Evolutionary conservation across 2,329 filamentous ascomycete genomes (phyloP).

Genomic region (Stemphylium vesicarium): DNA sequence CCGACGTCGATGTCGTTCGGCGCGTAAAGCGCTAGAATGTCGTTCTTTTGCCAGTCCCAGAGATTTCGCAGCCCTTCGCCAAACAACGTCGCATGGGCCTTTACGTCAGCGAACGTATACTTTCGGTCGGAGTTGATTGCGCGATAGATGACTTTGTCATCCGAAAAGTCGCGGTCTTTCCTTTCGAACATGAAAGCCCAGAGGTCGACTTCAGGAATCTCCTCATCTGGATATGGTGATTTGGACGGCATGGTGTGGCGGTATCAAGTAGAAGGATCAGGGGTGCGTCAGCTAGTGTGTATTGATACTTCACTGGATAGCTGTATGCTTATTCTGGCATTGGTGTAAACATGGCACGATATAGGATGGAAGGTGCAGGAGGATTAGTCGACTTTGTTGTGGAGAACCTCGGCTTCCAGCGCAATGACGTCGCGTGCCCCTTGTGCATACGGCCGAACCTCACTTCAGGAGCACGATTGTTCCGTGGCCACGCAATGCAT

Average conservation of each 20-base stretch:
- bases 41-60: slow-evolving; percentile 80
- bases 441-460: background rate
- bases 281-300: background rate
- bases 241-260: slow-evolving; percentile 24
- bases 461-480: background rate
- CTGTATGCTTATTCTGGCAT: background rate
- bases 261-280: background rate
- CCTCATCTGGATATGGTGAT: slow-evolving; percentile 31
- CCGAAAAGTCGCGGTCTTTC: slow-evolving; percentile 29
- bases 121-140: slow-evolving; percentile 24
- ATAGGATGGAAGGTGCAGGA: background rate
- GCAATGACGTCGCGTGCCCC: background rate
- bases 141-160: slow-evolving; percentile 35
- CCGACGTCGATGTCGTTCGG: slow-evolving; percentile 86
- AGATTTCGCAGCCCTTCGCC: slow-evolving; percentile 75
- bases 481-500: too few relatives aligned
- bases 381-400: background rate
- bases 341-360: background rate
- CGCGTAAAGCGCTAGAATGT: slow-evolving; percentile 80
- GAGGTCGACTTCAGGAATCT: slow-evolving; percentile 29
- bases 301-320: background rate
- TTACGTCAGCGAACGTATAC: slow-evolving; percentile 74
- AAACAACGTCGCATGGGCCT: slow-evolving; percentile 70
- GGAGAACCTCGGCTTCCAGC: slow-evolving; percentile 9
- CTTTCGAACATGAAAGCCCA: slow-evolving; percentile 33